A percentile compares a stretch with the other conserved stretches of the same genome.
Conservation (phyloP, 2,329 filamentous ascomycete genomes). For the Pseudopyrenochaeta lycopersici region DNA sequence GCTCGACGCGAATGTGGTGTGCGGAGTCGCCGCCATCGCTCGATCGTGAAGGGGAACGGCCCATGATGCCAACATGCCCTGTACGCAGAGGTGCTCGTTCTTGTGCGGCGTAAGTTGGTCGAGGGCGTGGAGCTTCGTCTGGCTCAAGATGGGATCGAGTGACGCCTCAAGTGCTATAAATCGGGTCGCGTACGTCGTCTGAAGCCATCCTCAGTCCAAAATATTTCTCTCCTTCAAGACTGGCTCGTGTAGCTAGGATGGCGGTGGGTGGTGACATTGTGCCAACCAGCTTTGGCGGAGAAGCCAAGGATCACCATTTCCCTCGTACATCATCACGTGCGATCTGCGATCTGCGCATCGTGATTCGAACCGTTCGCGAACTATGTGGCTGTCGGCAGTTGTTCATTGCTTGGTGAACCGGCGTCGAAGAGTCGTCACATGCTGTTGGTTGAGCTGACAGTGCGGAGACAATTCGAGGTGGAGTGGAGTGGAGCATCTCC, state of each 20-base stretch:
- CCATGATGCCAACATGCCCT: constrained; percentile 35
- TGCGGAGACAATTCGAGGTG: constrained; percentile 10
- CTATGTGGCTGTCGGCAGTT: background rate
- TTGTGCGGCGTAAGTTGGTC: background rate
- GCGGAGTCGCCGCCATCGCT: constrained; percentile 45
- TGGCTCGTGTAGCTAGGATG: constrained; percentile 4
- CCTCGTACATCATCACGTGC: constrained; percentile 41
- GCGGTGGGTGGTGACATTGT: constrained; percentile 21
- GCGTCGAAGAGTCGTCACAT: constrained; percentile 1
- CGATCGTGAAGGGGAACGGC: constrained; percentile 46
- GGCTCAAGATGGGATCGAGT: constrained; percentile 13
- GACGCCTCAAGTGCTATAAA: constrained; percentile 7
- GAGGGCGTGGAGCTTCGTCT: constrained; percentile 2
- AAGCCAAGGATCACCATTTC: constrained; percentile 25
- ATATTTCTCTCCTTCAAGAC: constrained; percentile 3
- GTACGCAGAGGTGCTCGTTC: constrained; percentile 9
- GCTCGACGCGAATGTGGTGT: constrained; percentile 41
- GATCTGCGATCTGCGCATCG: constrained; percentile 11
- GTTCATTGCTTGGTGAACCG: constrained; percentile 1
- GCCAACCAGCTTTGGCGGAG: constrained; percentile 18
- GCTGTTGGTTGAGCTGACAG: background rate
- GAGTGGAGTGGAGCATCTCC: constrained; percentile 11
- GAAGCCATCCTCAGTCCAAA: constrained; percentile 7
- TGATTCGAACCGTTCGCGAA: background rate
- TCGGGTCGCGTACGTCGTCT: constrained; percentile 15